Base-by-base conservation (phyloP, 2,329 filamentous ascomycete species). In the Aspergillus eucalypticola region DNA sequence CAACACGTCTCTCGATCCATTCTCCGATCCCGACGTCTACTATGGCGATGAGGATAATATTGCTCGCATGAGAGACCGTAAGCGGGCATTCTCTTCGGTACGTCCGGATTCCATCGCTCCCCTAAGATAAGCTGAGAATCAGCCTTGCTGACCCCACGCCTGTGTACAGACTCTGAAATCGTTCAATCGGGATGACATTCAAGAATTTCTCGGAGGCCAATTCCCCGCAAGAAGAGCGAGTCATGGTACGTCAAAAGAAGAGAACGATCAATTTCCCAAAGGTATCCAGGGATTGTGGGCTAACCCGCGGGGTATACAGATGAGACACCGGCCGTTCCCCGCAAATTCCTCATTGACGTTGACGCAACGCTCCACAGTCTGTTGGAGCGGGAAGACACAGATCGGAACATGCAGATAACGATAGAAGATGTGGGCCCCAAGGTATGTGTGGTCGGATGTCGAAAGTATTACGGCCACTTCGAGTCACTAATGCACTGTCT, bases 351-450 rank as follows among this genome's bases (percentile, higher is more conserved):
- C 39, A 88, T 98, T 74, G 86, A 95, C 68, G 93, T 98, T 69
- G 90, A 96, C 52, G 82, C 86, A 21, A 97, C 93, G 0, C 83
- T 96, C 59, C 84, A 92, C 71, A 88, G 86, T 60, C 83, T 99
- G 48, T 83, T 92, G 63, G 86, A 87, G 39, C 90, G 94, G 66
- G 95, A 99, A 76, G 95, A 99, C 72, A 96, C 93, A 29, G 93
- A 99, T 77, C 83, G 86, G 59, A 97, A 99, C 76, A 91, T 92
- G 83, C 93, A 98, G 76, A 99, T 99, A 75, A 99, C 95, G 29
- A 96, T 98, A 69, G 95, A 98, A 73, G 95, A 99, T 78, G 85
- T 86, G 65, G 95, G 95, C 0, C 94, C 95, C 53, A 99, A 98
- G 84, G 90, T 90, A 72, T 48, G 64, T 55, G 32, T 13, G 15